These are phyloP conservation scores for Byssochlamys sp. DNA, from an alignment of 2,329 filamentous ascomycete genomes.

Conservation along the genomic window DNA sequence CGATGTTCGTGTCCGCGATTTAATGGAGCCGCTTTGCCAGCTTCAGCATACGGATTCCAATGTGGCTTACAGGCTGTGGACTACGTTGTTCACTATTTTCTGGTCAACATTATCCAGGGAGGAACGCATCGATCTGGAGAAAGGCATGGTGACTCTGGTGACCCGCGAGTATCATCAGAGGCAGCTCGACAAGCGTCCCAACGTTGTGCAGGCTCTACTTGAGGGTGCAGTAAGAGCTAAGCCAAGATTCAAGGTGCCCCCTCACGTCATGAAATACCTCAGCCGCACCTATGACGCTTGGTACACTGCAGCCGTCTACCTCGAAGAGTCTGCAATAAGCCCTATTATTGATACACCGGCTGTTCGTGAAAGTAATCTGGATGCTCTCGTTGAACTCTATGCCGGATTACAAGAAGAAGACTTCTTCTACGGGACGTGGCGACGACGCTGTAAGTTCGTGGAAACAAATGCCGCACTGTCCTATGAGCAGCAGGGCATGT, in stretches of 20 bases:
- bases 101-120: conserved; percentile 84
- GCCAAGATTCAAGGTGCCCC: conserved; percentile 83
- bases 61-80: conserved; percentile 82
- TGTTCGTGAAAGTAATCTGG: conserved; percentile 85
- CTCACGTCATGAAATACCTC: conserved; percentile 90
- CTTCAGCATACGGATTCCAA: conserved; percentile 80
- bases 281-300: conserved; percentile 90
- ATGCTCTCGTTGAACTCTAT: conserved; percentile 91
- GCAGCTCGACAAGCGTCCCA: conserved; percentile 88
- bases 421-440: conserved; percentile 94
- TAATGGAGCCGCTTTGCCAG: conserved; percentile 82
- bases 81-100: conserved; percentile 79
- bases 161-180: conserved; percentile 93
- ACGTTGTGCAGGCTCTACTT: conserved; percentile 85
- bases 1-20: conserved; percentile 76
- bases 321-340: conserved; percentile 79
- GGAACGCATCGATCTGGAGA: conserved; percentile 80
- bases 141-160: conserved; percentile 77
- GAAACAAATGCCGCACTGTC: conserved; percentile 95
- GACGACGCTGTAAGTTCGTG: conserved; percentile 85
- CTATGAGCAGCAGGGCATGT: conserved; percentile 97
- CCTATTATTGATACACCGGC: conserved; percentile 74
- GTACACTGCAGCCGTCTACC: conserved; percentile 85
- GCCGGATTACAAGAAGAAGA: conserved; percentile 86
- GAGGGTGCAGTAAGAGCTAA: conserved; percentile 76